These are phyloP conservation scores for Yamadazyma friedrichii DNA, from an alignment of 1,139 yeast species.

Conservation along the genomic window DNA sequence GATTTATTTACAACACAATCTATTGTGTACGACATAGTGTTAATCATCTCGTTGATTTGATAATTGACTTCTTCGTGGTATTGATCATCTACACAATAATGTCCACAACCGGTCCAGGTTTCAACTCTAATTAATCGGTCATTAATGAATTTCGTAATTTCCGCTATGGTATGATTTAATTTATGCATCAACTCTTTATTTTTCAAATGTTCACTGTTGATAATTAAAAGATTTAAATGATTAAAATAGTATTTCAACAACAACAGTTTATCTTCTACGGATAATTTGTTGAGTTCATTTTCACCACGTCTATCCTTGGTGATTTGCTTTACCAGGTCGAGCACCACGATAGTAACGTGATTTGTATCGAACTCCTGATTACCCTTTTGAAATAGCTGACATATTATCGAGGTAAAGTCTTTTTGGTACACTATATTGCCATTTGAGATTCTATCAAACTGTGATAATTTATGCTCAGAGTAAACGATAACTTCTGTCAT, in stretches of 20 bases:
- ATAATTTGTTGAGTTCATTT: conserved; percentile 19
- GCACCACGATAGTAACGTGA: conserved; percentile 32
- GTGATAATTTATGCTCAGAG: not conserved
- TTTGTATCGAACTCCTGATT: conserved; percentile 35
- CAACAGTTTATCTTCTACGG: conserved; percentile 27
- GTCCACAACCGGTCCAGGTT: conserved; percentile 54
- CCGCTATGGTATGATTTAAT: conserved; percentile 28
- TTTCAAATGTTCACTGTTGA: conserved; percentile 16
- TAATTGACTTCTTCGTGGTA: conserved; percentile 8
- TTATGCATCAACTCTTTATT: conserved; percentile 8
- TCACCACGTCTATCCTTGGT: not conserved
- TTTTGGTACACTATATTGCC: not conserved
- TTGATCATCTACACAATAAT: conserved; percentile 20
- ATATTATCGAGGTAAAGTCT: conserved; percentile 16
- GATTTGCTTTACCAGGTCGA: conserved; percentile 17
- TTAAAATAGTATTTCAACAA: conserved; percentile 39
- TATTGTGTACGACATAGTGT: conserved; percentile 36
- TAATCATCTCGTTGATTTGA: conserved; percentile 23
- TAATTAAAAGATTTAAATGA: conserved; percentile 41
- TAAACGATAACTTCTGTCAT: conserved; percentile 10
- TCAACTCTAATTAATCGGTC: conserved; percentile 50
- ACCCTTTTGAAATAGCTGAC: conserved; percentile 33
- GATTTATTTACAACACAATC: conserved; percentile 26
- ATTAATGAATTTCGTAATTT: conserved; percentile 26
- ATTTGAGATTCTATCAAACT: not conserved